Conservation (phyloP, 192 early-diverging fungal genomes). For the Phycomyces nitens region DNA sequence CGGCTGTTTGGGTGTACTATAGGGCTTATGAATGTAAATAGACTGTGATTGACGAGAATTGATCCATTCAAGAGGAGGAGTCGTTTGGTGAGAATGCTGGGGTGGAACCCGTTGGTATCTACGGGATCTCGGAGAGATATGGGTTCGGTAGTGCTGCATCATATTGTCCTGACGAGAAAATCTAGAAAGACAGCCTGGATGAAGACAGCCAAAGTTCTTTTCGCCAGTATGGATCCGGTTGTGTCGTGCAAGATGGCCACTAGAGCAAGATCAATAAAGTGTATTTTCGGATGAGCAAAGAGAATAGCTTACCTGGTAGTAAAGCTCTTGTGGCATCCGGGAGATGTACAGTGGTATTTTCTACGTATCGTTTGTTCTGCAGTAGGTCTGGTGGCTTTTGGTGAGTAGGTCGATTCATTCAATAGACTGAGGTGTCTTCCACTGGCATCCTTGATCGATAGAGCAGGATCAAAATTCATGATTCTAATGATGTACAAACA, state of each 20-base stretch:
- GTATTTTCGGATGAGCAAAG: not conserved
- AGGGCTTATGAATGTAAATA: no score
- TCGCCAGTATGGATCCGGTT: constrained; percentile 80
- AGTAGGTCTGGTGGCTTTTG: not conserved
- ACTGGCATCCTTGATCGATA: constrained; percentile 51
- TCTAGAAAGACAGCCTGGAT: constrained; percentile 64
- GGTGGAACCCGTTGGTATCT: constrained; percentile 26
- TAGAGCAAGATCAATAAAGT: constrained; percentile 14
- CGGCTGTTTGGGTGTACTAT: no score
- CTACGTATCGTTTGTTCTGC: constrained; percentile 42
- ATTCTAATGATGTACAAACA: constrained; percentile 10
- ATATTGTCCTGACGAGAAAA: constrained; percentile 85
- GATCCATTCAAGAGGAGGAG: no score
- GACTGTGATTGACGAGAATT: no score
- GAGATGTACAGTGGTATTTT: constrained; percentile 65
- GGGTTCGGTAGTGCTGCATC: constrained; percentile 85
- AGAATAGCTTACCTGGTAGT: constrained; percentile 56
- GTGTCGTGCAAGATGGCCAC: constrained; percentile 81
- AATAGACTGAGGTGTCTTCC: constrained; percentile 51
- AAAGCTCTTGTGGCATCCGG: constrained; percentile 71
- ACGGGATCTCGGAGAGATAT: constrained; percentile 65
- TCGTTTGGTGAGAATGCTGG: no score
- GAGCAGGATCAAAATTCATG: constrained; percentile 10
- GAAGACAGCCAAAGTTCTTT: constrained; percentile 69
- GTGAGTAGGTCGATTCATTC: constrained; percentile 32